Evolutionary conservation across 352 stramenopile genomes (phyloP), one percentile per base, ranked within the genome.

Genomic region (Phytophthora kernoviae): DNA sequence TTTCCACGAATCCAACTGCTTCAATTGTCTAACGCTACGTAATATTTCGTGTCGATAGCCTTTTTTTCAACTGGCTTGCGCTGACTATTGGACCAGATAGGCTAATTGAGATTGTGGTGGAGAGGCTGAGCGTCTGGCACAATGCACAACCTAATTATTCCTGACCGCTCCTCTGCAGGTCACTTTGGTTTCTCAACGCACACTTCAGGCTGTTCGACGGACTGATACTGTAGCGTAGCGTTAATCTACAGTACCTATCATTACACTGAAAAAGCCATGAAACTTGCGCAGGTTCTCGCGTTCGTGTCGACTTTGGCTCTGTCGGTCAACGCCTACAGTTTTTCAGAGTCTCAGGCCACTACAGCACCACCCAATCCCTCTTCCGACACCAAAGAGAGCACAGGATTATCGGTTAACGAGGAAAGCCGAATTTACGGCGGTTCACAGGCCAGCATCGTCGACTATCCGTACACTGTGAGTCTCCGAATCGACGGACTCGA

Each of bases 401-500:
- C 55, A 6, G 49, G 54, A 4, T 48, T 65, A 20, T 53, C 53
- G 6, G 22, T 21, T 4, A 73, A 73, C 36, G 48, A 65, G 53
- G 59, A 73, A 36, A 66, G 58, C 37, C 70, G 73, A 36, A 88
- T 88, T 36, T 84, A 85, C 63, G 78, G 78, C 45, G 75, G 70
- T 26, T 61, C 65, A 0, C 73, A 88, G 36, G 78, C 73, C 34
- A 72, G 82, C 34, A 71, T 75, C 8, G 39, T 54, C 12, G 48
- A 84, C 22, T 88, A 75, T 37, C 74, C 76, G 59, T 89, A 71
- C 58, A 75, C 72, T 8, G 62, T 77, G 22, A 80, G 60, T 55
- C 57, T 89, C 22, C 77, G 79, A 10, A 75, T 79, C 54, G 49
- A 70, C 27, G 32, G 15, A 17, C 51, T 32, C 64, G 70, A 54